Evolutionary conservation across 164 flowering plant genomes (phyloP), one percentile per base, ranked within the genome.

Genomic region (Hamamelis virginiana): DNA sequence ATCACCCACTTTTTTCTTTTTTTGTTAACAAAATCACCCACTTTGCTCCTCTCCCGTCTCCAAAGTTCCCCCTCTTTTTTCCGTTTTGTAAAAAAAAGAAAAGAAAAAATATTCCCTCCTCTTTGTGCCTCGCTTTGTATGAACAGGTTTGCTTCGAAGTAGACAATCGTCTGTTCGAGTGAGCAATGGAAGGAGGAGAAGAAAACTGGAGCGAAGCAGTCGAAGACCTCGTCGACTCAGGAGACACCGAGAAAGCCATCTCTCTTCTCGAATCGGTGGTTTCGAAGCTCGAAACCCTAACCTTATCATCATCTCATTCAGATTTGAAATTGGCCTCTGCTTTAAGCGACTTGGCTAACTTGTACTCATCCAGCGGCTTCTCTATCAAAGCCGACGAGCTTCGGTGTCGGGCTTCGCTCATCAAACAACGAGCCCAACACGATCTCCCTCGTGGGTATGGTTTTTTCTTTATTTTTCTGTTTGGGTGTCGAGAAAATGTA

Each of bases 191-290:
- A 18, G 64, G 28, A 14, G 14, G 45, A 61, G 72, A 70, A 67
- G 63, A 23, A 22, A 89, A 80, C 68, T 87, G 91, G 94, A 85
- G 89, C 71, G 84, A 78, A 76, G 41, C 41, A 21, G 90, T 86
- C 41, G 90, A 89, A 67, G 86, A 89, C 76, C 75, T 89, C 2
- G 72, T 84, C 44, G 71, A 82, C 0, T 73, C 63, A 18, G 90
- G 91, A 11, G 85, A 87, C 57, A 62, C 74, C 1, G 84, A 80
- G 13, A 78, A 69, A 16, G 94, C 90, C 9, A 83, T 86, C 50
- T 74, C 87, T 51, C 72, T 83, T 64, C 80, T 87, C 51, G 88
- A 89, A 72, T 65, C 85, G 6, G 48, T 79, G 2, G 65, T 83
- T 58, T 66, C 80, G 18, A 76, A 72, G 25, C 83, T 82, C 53